phyloP scores from a whole-genome alignment of 495 filamentous ascomycete genomes.

The Diplogelasinospora grovesii region DNA sequence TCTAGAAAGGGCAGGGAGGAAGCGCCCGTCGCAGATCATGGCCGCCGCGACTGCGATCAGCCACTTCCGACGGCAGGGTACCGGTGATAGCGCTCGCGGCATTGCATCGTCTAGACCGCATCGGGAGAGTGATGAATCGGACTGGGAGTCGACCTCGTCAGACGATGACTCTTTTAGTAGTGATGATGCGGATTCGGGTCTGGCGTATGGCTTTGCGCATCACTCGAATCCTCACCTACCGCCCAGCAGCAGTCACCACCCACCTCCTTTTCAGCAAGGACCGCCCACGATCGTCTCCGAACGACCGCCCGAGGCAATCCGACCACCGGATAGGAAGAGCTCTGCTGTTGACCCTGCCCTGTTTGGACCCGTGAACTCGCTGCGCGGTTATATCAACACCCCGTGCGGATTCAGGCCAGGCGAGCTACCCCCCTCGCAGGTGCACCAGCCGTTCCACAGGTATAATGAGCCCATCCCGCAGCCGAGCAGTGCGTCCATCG shows the following conservation, averaged over 20 bases:
- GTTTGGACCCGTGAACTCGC: conserved; percentile 49
- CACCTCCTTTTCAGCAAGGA: background rate
- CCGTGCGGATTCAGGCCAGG: conserved; percentile 42
- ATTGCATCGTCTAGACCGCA: conserved; percentile 32
- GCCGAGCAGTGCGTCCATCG: conserved; percentile 23
- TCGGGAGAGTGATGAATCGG: conserved; percentile 30
- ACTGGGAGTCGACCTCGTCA: conserved; percentile 41
- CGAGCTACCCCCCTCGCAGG: conserved; percentile 15
- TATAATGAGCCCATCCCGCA: conserved; percentile 17
- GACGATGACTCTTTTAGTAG: conserved; percentile 38
- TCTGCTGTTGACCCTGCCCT: conserved; percentile 46
- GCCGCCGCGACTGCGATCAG: conserved; percentile 31
- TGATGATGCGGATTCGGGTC: conserved; percentile 30
- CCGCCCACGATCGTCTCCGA: conserved; percentile 18
- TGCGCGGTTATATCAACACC: conserved; percentile 42
- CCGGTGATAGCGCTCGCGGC: conserved; percentile 25
- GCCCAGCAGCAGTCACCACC: conserved; percentile 2
- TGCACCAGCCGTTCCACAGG: conserved; percentile 1
- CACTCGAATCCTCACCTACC: conserved; percentile 24
- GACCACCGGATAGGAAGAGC: conserved; percentile 33
- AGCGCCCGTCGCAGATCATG: conserved; percentile 30
- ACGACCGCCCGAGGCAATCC: conserved; percentile 21
- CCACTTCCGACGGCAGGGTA: conserved; percentile 30
- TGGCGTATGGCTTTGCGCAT: conserved; percentile 39
- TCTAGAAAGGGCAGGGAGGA: conserved; percentile 31